Base-by-base conservation (phyloP, 495 filamentous ascomycete species). In the Melanomma pulvis-pyrius region DNA sequence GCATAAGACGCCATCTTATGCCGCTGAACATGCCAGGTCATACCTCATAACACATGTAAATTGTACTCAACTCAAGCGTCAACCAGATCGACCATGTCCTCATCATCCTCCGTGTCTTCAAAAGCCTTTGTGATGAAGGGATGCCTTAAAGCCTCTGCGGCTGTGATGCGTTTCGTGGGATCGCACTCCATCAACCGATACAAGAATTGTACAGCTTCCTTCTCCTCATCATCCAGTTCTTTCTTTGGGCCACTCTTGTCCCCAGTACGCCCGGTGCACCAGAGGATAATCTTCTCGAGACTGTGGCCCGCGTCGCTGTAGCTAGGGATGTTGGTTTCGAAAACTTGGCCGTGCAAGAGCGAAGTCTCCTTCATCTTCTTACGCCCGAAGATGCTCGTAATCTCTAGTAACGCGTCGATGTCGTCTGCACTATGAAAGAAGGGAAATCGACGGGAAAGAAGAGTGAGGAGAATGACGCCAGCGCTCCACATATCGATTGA, bases 391-490 rank as follows among this genome's bases (percentile, higher is more conserved):
- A 98, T 96, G 57, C 92, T 94, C 19, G 93, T 89, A 67, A 98
- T 94, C 75, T 98, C 94, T 60, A 98, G 92, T 83, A 96, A 89
- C 28, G 96, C 94, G 71, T 98, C 94, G 53, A 98, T 86, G 68
- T 98, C 94, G 74, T 98, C 94, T 13, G 92, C 88, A 39, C 90
- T 93, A 78, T 98, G 96, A 82, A 98, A 98, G 79, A 98, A 98
- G 44, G 94, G 94, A 69, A 98, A 98, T 7, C 94, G 89, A 55
- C 86, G 87, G 15, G 90, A 90, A 9, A 98, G 82, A 49, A 98
- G 87, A 1, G 94, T 98, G 13, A 98, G 79, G 1, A 98, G 85
- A 62, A 98, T 96, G 8, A 98, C 92, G 22, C 94, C 94, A 0
- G 88, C 92, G 15, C 92, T 96, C 94, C 94, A 98, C 71, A 98